A percentile compares a stretch with the other conserved stretches of the same genome.
Conservation (phyloP, 768 basidiomycete genomes). For the Lactarius hatsudake region DNA sequence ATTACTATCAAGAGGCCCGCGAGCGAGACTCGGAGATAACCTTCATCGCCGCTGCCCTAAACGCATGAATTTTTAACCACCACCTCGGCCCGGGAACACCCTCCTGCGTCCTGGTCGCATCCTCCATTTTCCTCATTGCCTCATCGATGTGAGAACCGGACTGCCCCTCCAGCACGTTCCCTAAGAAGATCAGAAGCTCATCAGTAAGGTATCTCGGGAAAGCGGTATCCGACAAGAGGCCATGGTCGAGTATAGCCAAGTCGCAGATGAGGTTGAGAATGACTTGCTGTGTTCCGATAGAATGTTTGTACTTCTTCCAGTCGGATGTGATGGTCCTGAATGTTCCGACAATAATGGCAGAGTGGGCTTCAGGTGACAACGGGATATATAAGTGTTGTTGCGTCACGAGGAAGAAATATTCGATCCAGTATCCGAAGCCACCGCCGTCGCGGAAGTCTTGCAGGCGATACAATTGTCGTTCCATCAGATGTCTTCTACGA, state of each 20-base stretch:
- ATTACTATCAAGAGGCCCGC: too few species aligned
- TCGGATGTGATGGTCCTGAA: neutral
- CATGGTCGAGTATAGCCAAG: constrained; percentile 23
- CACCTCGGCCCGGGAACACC: neutral
- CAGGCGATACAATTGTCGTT: neutral
- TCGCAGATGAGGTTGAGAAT: constrained; percentile 28
- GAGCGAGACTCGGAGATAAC: too few species aligned
- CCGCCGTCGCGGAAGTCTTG: neutral
- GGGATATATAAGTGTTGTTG: neutral
- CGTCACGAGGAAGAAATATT: neutral
- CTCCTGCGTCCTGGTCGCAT: neutral
- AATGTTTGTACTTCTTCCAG: neutral
- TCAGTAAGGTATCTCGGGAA: neutral
- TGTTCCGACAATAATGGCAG: neutral
- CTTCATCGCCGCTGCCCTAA: too few species aligned
- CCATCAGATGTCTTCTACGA: neutral
- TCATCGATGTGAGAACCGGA: neutral
- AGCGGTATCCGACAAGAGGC: neutral
- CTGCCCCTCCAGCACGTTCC: neutral
- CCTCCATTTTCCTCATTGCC: neutral
- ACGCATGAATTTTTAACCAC: too few species aligned
- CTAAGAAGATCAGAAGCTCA: neutral
- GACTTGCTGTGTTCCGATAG: constrained; percentile 22
- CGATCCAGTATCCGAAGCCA: neutral
- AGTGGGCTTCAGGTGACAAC: neutral